Evolutionary conservation across 495 filamentous ascomycete species (phyloP).

Genomic region (Alectoria sarmentosa): DNA sequence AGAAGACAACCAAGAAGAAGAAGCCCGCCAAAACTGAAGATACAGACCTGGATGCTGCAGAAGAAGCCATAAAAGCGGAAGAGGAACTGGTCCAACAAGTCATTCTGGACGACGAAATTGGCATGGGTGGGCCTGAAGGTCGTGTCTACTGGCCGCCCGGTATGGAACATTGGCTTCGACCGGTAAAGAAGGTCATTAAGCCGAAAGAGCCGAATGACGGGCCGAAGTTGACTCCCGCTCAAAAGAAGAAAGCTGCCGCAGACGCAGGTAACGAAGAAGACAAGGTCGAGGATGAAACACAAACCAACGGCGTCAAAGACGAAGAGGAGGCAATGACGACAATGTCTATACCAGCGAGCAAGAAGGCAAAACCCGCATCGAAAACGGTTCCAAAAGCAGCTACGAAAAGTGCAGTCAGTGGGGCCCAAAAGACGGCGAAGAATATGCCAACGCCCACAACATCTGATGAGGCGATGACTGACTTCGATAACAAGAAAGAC

Average conservation of each 20-base stretch:
- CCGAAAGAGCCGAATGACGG: conserved; percentile 43
- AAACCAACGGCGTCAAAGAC: conserved; percentile 18
- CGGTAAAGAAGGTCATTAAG: conserved; percentile 62
- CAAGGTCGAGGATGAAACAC: conserved; percentile 27
- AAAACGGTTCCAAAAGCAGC: conserved; percentile 21
- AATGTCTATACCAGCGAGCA: conserved; percentile 19
- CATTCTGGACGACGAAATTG: conserved; percentile 63
- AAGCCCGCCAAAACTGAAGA: conserved; percentile 42
- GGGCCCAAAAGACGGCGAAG: conserved; percentile 26
- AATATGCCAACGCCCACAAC: conserved; percentile 26
- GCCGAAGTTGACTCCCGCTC: conserved; percentile 29
- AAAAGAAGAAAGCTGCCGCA: conserved; percentile 29
- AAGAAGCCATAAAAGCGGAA: conserved; percentile 34
- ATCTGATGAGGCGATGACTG: conserved; percentile 26
- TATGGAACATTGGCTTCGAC: conserved; percentile 85
- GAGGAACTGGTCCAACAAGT: conserved; percentile 29
- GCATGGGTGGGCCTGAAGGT: conserved; percentile 81
- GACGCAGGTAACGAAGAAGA: conserved; percentile 25
- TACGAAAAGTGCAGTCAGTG: conserved; percentile 22
- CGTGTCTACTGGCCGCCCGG: conserved; percentile 89
- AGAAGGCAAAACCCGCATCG: conserved; percentile 26
- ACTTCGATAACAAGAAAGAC: conserved; percentile 17
- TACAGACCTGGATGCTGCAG: conserved; percentile 40
- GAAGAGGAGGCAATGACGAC: conserved; percentile 12
- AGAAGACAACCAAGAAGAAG: conserved; percentile 44